Base-by-base conservation (phyloP, 1,284 basidiomycete genomes). In the Chalciporus piperatoides region DNA sequence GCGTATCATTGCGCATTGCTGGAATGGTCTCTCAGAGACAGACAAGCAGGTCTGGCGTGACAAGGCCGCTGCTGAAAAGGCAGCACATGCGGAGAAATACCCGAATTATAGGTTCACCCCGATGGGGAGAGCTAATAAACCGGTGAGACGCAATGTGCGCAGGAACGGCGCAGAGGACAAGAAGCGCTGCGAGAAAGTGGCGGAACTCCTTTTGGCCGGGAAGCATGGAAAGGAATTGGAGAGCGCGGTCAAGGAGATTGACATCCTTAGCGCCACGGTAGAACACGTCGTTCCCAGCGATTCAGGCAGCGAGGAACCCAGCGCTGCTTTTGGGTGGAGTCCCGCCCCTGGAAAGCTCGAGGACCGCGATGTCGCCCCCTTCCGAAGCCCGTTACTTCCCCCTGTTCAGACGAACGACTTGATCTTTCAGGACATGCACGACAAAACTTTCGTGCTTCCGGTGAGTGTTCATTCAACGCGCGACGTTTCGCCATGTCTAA, bases 41-140 rank as follows among this genome's bases (percentile, higher is more conserved):
- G 73, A 79, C 44, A 80, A 78, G 56, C 64, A 69, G 30, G 57
- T 71, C 14, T 86, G 78, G 72, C 72, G 74, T 40, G 66, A 72
- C 46, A 73, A 73, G 55, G 84, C 84, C 1, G 71, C 75, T 12
- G 64, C 74, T 15, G 82, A 81, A 61, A 86, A 86, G 62, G 64
- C 71, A 4, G 72, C 77, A 39, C 85, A 88, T 57, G 65, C 69
- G 15, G 61, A 65, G 14, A 74, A 72, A 53, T 78, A 83, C 54
- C 82, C 82, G 23, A 68, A 72, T 49, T 84, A 83, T 57, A 75
- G 74, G 6, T 84, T 79, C 63, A 65, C 68, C 11, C 82, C 82
- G 3, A 63, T 64, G 19, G 60, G 66, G 15, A 72, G 76, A n/a
- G 57, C 69, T 8, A 72, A 70, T 49, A 71, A 69, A 44, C 70